phyloP scores from a whole-genome alignment of 2,329 filamentous ascomycete genomes.

The Teratosphaeria epicoccoides region DNA sequence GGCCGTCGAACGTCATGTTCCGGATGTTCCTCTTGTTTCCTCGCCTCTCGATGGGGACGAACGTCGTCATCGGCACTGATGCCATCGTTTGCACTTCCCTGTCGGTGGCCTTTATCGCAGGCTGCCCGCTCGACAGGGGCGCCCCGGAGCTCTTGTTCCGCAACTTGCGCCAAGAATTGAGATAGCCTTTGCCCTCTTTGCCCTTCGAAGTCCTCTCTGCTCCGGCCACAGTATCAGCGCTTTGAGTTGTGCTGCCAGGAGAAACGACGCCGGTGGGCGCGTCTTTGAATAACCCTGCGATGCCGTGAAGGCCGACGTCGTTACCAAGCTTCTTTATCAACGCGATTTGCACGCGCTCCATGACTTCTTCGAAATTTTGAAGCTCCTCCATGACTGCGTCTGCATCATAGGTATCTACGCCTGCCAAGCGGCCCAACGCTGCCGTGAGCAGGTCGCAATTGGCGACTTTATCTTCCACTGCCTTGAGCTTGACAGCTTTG shows the following conservation, averaged over 20 bases:
- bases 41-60: constrained; percentile 52
- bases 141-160: constrained; percentile 73
- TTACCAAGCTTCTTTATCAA: constrained; percentile 79
- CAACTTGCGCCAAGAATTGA: constrained; percentile 82
- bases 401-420: constrained; percentile 80
- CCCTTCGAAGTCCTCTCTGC: constrained; percentile 33
- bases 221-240: constrained; percentile 24
- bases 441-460: constrained; percentile 87
- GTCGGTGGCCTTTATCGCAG: constrained; percentile 26
- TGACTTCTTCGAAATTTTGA: constrained; percentile 71
- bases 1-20: constrained; percentile 64
- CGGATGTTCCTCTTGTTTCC: constrained; percentile 40
- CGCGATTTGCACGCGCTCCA: constrained; percentile 72
- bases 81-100: constrained; percentile 50
- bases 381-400: constrained; percentile 91
- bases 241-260: constrained; percentile 4
- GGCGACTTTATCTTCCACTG: constrained; percentile 83
- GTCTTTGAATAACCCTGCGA: constrained; percentile 65
- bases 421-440: constrained; percentile 58
- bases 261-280: constrained; percentile 26
- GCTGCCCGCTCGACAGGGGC: constrained; percentile 24
- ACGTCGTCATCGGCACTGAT: constrained; percentile 52
- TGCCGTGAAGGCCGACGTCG: constrained; percentile 76
- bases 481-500: constrained; percentile 84
- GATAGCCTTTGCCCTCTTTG: constrained; percentile 63